Conservation (phyloP, 768 basidiomycete species). For the Russula lepida region DNA sequence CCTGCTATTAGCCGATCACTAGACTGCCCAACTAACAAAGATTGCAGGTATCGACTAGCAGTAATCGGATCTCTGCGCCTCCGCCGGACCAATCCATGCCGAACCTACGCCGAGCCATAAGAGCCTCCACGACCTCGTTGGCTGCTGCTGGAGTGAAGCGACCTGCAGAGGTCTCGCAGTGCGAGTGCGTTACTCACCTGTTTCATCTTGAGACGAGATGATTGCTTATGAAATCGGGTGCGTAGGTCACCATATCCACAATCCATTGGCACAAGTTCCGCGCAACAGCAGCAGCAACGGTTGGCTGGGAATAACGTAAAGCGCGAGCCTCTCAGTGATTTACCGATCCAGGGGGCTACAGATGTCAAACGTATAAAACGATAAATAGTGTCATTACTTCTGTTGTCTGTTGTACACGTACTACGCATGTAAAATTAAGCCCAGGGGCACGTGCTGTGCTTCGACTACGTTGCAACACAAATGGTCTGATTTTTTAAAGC, state of each 20-base stretch:
- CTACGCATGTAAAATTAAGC: neutral
- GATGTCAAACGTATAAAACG: slow-evolving; percentile 20
- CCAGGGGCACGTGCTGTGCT: neutral
- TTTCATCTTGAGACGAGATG: neutral
- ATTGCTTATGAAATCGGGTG: neutral
- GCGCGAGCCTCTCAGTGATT: slow-evolving; percentile 8
- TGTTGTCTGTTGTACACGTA: neutral
- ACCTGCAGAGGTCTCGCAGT: slow-evolving; percentile 14
- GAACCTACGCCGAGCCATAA: slow-evolving; percentile 4
- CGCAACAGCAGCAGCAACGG: slow-evolving; percentile 10
- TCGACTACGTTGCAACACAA: too few species aligned
- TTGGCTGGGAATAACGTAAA: neutral
- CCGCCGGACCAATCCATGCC: neutral
- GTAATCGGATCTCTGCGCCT: neutral
- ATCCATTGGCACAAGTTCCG: neutral
- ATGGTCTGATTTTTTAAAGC: slow-evolving; percentile 14
- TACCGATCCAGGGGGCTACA: slow-evolving; percentile 3
- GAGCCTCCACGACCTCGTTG: neutral
- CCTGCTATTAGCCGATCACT: neutral
- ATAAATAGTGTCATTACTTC: neutral
- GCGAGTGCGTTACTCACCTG: slow-evolving; percentile 5
- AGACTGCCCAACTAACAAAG: neutral
- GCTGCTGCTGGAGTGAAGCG: slow-evolving; percentile 12
- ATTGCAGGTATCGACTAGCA: neutral
- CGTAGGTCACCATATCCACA: slow-evolving; percentile 2